Evolutionary conservation across 345 rosid species (phyloP).

Genomic region (Populus pruinosa): DNA sequence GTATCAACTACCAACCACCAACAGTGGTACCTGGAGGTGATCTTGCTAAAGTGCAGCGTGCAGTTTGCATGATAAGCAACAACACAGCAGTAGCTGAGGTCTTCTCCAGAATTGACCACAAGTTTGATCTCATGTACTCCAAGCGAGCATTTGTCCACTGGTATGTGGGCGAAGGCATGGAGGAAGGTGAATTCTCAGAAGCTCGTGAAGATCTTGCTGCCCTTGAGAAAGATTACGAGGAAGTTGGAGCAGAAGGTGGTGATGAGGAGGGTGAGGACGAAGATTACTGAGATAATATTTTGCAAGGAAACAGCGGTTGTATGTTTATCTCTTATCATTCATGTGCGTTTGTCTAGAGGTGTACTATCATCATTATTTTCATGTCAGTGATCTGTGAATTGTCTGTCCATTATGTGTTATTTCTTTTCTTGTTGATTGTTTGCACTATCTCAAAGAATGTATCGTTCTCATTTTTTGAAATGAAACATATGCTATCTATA

Average conservation of each 20-base stretch:
- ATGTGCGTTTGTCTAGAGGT: slow-evolving; percentile 11
- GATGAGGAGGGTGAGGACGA: slow-evolving; percentile 56
- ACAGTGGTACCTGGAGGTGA: slow-evolving; percentile 77
- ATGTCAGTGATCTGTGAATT: slow-evolving; percentile 8
- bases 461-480: slow-evolving; percentile 4
- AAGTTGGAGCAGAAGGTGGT: slow-evolving; percentile 65
- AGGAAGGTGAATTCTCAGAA: slow-evolving; percentile 87
- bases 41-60: slow-evolving; percentile 76
- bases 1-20: slow-evolving; percentile 81
- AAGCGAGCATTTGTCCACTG: slow-evolving; percentile 85
- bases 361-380: slow-evolving; percentile 5
- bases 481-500: slow-evolving; percentile 6
- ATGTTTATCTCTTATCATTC: slow-evolving; percentile 8
- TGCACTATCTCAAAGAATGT: slow-evolving; percentile 6
- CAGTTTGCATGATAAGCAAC: slow-evolving; percentile 88
- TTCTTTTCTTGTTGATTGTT: slow-evolving; percentile 12
- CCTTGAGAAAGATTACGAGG: slow-evolving; percentile 82
- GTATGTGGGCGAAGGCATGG: slow-evolving; percentile 96
- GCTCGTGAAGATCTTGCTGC: slow-evolving; percentile 91
- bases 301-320: slow-evolving; percentile 1
- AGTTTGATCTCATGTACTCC: slow-evolving; percentile 82
- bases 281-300: slow-evolving; percentile 27
- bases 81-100: slow-evolving; percentile 84
- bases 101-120: slow-evolving; percentile 66
- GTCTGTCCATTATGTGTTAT: slow-evolving; percentile 4